Evolutionary conservation across 2,329 filamentous ascomycete genomes (phyloP).

Genomic region (Juglanconis juglandina): DNA sequence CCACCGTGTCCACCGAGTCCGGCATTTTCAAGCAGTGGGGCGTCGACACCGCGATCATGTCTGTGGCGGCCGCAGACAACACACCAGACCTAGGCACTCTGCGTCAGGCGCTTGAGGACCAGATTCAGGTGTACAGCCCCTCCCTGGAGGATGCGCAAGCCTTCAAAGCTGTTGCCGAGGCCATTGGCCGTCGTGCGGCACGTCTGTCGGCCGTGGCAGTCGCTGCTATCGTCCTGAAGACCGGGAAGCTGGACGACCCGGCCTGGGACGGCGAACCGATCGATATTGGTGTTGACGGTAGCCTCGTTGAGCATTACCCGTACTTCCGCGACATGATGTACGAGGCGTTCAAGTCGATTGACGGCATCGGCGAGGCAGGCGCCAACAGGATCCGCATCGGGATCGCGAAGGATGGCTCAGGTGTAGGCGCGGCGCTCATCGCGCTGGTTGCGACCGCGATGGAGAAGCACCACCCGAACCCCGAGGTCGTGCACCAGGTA

Average conservation of each 20-base stretch:
- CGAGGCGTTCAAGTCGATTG: conserved; percentile 72
- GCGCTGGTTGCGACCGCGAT: conserved; percentile 78
- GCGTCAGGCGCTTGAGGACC: conserved; percentile 72
- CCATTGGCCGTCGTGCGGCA: conserved; percentile 84
- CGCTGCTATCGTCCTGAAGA: conserved; percentile 77
- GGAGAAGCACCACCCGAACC: conserved; percentile 40
- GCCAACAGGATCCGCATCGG: conserved; percentile 89
- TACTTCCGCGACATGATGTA: conserved; percentile 85
- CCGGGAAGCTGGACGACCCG: conserved; percentile 62
- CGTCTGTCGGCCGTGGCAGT: conserved; percentile 85
- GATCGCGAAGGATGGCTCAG: conserved; percentile 94
- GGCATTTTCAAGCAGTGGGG: conserved; percentile 79
- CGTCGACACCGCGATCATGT: conserved; percentile 86
- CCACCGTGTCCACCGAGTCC: conserved; percentile 61
- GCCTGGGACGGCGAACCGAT: conserved; percentile 64
- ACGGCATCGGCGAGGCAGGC: conserved; percentile 72
- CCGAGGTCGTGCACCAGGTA: conserved; percentile 17
- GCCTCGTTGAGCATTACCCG: conserved; percentile 92
- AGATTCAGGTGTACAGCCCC: conserved; percentile 72
- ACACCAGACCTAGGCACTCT: conserved; percentile 68
- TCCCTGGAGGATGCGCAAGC: conserved; percentile 82
- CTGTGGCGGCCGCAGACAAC: conserved; percentile 77
- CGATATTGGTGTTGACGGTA: conserved; percentile 93
- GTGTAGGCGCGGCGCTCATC: conserved; percentile 92
- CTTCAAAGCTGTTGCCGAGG: conserved; percentile 77